A percentile compares a stretch with the other conserved stretches of the same genome.
phyloP scores from a whole-genome alignment of 495 filamentous ascomycete genomes.

The Staphylotrichum longicolle region DNA sequence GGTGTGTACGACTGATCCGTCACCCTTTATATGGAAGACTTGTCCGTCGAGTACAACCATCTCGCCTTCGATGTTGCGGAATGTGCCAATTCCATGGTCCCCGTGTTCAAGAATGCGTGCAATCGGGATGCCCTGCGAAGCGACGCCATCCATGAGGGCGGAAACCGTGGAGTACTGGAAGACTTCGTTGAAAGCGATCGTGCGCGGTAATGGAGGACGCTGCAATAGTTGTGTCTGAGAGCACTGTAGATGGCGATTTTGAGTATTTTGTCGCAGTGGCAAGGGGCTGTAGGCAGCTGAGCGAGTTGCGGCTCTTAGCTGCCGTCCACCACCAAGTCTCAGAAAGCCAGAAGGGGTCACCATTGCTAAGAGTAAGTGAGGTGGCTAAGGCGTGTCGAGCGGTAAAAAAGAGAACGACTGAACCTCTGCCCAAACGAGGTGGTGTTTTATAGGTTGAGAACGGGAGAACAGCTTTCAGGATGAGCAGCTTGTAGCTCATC shows the following conservation, averaged over 20 bases:
- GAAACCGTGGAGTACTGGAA: conserved; percentile 53
- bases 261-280: neutral
- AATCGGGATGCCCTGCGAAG: conserved; percentile 40
- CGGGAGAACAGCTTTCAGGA: too few relatives aligned
- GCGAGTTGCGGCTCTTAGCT: conserved; percentile 20
- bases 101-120: conserved; percentile 42
- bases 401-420: too few relatives aligned
- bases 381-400: too few relatives aligned
- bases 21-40: conserved; percentile 48
- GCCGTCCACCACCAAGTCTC: conserved; percentile 48
- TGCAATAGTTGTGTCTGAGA: neutral
- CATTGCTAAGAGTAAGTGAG: too few relatives aligned
- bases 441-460: too few relatives aligned
- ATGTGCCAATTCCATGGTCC: conserved; percentile 54
- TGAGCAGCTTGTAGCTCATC: too few relatives aligned
- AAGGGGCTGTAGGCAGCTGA: too few relatives aligned
- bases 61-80: conserved; percentile 49
- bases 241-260: neutral
- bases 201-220: neutral
- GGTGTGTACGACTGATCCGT: conserved; percentile 37
- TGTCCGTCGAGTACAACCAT: conserved; percentile 49
- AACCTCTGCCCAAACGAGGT: too few relatives aligned
- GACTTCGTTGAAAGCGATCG: conserved; percentile 43
- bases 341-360: too few relatives aligned
- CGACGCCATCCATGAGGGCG: conserved; percentile 53